A percentile compares a stretch with the other conserved stretches of the same genome.
These are phyloP conservation scores for Sporothrix euskadiensis DNA, from an alignment of 2,329 filamentous ascomycete genomes.

Conservation along the genomic window DNA sequence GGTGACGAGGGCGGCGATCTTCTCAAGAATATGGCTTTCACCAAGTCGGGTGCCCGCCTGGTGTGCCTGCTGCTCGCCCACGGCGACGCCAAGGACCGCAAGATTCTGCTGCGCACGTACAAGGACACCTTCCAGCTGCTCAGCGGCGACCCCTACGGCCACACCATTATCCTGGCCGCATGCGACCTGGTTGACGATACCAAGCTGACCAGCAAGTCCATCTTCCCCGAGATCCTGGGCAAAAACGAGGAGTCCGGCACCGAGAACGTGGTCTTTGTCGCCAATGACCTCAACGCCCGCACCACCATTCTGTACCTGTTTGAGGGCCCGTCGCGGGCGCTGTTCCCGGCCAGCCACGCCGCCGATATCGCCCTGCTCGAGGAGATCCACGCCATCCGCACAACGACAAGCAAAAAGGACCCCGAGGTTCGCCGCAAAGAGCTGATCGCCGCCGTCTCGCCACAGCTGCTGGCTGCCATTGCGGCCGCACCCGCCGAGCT, in stretches of 20 bases:
- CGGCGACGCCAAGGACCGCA: conserved; percentile 88
- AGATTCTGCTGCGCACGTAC: conserved; percentile 80
- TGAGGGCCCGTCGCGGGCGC: conserved; percentile 61
- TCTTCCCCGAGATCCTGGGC: conserved; percentile 83
- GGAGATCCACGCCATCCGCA: conserved; percentile 76
- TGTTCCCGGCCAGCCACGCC: conserved; percentile 63
- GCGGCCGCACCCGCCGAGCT: conserved; percentile 67
- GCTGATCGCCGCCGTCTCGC: conserved; percentile 71
- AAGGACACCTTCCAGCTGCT: conserved; percentile 86
- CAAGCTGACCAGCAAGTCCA: conserved; percentile 78
- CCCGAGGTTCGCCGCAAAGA: conserved; percentile 73
- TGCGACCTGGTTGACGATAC: conserved; percentile 96
- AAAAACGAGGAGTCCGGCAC: conserved; percentile 64
- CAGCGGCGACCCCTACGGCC: conserved; percentile 75
- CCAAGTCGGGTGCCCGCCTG: conserved; percentile 79
- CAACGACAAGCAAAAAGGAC: conserved; percentile 90
- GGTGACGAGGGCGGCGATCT: conserved; percentile 88
- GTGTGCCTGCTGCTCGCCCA: conserved; percentile 80
- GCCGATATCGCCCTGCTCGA: conserved; percentile 69
- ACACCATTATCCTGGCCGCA: conserved; percentile 78
- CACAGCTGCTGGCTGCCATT: conserved; percentile 73
- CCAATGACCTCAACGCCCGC: conserved; percentile 65
- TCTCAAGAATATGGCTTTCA: conserved; percentile 95
- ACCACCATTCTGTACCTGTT: conserved; percentile 79
- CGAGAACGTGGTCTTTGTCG: conserved; percentile 64